Evolutionary conservation across 306 rosid genomes (phyloP).

Genomic region (Ziziphus jujuba): DNA sequence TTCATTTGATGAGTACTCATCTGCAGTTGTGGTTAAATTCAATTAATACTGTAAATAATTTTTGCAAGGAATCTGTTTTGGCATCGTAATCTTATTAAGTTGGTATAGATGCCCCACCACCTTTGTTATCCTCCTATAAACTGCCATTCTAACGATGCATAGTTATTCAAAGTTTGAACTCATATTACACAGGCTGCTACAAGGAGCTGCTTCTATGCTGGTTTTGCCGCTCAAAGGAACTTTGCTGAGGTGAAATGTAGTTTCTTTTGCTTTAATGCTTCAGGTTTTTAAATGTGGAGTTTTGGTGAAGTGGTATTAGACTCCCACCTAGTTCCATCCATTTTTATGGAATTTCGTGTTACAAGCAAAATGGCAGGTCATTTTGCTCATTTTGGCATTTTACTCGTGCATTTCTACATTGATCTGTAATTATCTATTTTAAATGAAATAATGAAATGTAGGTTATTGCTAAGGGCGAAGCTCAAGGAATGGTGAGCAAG

Average conservation of each 20-base stretch:
- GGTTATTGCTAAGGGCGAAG: conserved; percentile 99
- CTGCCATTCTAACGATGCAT: background rate
- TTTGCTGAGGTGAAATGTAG: conserved; percentile 81
- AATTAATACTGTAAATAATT: too few species aligned
- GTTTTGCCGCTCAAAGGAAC: conserved; percentile 97
- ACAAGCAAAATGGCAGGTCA: background rate
- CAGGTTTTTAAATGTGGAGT: conserved; percentile 3
- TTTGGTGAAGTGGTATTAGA: conserved; percentile 9
- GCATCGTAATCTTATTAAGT: background rate
- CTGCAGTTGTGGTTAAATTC: background rate
- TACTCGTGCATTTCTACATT: background rate
- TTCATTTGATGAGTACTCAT: background rate
- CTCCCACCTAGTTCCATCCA: conserved; percentile 6
- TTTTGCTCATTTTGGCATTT: background rate
- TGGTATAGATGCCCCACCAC: background rate
- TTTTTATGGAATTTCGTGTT: background rate
- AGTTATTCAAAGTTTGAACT: conserved; percentile 23
- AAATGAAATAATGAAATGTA: conserved; percentile 33
- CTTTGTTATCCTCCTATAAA: background rate
- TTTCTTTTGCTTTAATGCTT: conserved; percentile 14
- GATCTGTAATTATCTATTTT: conserved; percentile 3
- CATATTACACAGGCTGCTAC: conserved; percentile 79
- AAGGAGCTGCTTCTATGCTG: conserved; percentile 96
- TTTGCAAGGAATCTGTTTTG: background rate
- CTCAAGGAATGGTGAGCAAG: conserved; percentile 98